Conservation (phyloP, 116 monocot genomes). For the Thalassia testudinum region DNA sequence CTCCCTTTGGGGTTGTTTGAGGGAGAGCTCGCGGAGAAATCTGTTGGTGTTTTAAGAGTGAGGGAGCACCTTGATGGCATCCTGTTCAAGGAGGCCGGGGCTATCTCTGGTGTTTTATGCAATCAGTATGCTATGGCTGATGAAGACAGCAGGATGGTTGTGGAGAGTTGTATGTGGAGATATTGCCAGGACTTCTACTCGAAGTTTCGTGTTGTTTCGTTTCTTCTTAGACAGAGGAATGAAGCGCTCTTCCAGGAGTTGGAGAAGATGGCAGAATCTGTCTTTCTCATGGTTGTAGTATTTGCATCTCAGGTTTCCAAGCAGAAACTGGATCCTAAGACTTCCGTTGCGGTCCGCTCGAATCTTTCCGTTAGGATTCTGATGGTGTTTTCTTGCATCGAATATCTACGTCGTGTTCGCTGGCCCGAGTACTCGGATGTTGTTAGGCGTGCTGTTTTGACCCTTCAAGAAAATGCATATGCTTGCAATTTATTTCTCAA, state of each 20-base stretch:
- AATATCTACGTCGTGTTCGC: slow-evolving; percentile 65
- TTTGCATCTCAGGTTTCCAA: slow-evolving; percentile 61
- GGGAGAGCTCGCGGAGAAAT: slow-evolving; percentile 2
- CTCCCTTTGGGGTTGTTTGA: slow-evolving; percentile 40
- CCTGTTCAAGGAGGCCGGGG: slow-evolving; percentile 88
- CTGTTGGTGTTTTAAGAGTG: slow-evolving; percentile 5
- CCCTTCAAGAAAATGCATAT: slow-evolving; percentile 43
- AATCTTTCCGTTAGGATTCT: slow-evolving; percentile 43
- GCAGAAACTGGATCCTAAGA: slow-evolving; percentile 39
- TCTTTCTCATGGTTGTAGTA: slow-evolving; percentile 94
- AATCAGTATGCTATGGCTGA: slow-evolving; percentile 56
- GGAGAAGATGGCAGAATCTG: slow-evolving; percentile 77
- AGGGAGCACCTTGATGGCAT: slow-evolving; percentile 35
- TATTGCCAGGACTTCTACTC: slow-evolving; percentile 42
- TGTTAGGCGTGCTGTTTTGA: slow-evolving; percentile 53
- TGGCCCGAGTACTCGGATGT: slow-evolving; percentile 85
- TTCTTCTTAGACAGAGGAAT: slow-evolving; percentile 18
- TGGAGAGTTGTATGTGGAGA: slow-evolving; percentile 55
- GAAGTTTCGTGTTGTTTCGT: slow-evolving; percentile 19
- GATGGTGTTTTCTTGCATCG: slow-evolving; percentile 85
- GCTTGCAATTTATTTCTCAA: slow-evolving; percentile 32
- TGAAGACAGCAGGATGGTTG: slow-evolving; percentile 18
- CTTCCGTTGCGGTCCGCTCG: slow-evolving; percentile 9
- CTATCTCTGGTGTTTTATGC: slow-evolving; percentile 60
- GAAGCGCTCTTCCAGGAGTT: slow-evolving; percentile 30